Evolutionary conservation across 371 early-diverging fungal species (phyloP), one percentile per base, ranked within the genome.

Genomic region (Rhizopus microsporus): DNA sequence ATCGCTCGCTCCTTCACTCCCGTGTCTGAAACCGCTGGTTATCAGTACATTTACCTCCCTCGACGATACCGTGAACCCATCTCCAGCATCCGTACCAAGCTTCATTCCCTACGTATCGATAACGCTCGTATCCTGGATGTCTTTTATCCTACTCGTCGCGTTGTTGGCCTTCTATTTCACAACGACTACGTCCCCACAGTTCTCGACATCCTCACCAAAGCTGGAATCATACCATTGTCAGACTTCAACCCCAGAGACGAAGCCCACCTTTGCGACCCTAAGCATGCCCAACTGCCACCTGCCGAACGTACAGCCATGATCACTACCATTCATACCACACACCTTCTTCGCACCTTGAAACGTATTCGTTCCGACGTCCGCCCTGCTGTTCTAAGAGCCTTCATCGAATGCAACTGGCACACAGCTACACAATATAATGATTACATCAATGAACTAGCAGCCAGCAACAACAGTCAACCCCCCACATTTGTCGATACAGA

Each of bases 61-160:
- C 12, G 49, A 2, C 49, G 49, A 3, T 33, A n/a, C 13, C 34
- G 49, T n/a, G 33, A 49, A 32, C 49, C 49, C 12, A 49, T 49
- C 4, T 30, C 49, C 15, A 15, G n/a, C 6, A 1, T 49, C 3
- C 49, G 49, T 33, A 2, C 4, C 0, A 49, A 15, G 7, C 0
- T 49, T 1, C 7, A n/a, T 3, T 13, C 12, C 4, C 33, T 49
- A 1, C 31, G 33, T 5, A 32, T 49, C 1, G 33, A 49, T 5
- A 31, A 17, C 12, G 5, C 49, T 49, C 49, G 38, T 37, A 13
- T 37, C 13, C 38, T 37, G 0, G 38, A 37, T 5, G 38, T 37
- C 10, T 37, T 7, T 13, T 5, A 10, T 37, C 38, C 38, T 37
- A 13, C 38, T 2, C 5, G 13, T 37, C 13, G 10, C 6, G 38